Evolutionary conservation across 2,329 filamentous ascomycete genomes (phyloP).

Genomic region (Thielaviopsis cerberus): DNA sequence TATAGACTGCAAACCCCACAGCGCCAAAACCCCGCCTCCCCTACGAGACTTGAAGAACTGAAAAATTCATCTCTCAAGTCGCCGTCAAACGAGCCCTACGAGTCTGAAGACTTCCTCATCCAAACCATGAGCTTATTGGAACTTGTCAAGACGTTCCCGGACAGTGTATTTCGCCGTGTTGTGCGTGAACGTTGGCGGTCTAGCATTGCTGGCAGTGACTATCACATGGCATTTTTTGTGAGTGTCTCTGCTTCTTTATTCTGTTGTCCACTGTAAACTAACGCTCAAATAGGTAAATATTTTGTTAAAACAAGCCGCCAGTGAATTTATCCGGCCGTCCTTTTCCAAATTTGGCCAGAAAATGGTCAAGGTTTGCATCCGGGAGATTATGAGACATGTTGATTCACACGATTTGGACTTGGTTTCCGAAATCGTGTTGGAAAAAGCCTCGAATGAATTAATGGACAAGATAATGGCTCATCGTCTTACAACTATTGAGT

Average conservation of each 20-base stretch:
- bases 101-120: background rate
- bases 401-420: slow-evolving; percentile 22
- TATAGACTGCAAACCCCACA: background rate
- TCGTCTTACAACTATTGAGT: slow-evolving; percentile 34
- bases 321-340: slow-evolving; percentile 21
- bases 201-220: slow-evolving; percentile 25
- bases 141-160: slow-evolving; percentile 20
- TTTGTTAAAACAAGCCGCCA: slow-evolving; percentile 26
- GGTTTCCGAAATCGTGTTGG: slow-evolving; percentile 31
- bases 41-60: background rate
- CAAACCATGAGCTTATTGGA: background rate
- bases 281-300: slow-evolving; percentile 22
- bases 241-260: slow-evolving; percentile 15
- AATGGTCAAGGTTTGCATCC: slow-evolving; percentile 23
- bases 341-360: slow-evolving; percentile 28
- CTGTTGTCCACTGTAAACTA: background rate
- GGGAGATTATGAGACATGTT: slow-evolving; percentile 21
- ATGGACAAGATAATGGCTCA: slow-evolving; percentile 33
- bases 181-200: slow-evolving; percentile 29
- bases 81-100: background rate
- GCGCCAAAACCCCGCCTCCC: background rate
- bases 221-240: slow-evolving; percentile 29
- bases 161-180: slow-evolving; percentile 23
- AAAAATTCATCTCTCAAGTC: background rate
- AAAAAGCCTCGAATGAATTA: slow-evolving; percentile 26